Evolutionary conservation across 345 rosid genomes (phyloP).

Genomic region (Ailanthus altissimus): DNA sequence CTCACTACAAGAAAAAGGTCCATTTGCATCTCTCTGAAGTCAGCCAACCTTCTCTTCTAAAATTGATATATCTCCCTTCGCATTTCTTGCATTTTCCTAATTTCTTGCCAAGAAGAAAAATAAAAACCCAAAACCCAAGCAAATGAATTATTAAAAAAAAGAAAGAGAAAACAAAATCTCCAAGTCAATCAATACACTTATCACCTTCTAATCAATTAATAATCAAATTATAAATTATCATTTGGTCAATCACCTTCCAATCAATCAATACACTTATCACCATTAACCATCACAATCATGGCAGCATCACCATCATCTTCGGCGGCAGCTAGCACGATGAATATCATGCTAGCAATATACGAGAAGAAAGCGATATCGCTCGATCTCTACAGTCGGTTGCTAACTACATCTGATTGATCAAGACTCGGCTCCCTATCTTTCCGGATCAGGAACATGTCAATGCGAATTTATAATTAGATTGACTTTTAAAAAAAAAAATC

Average conservation of each 20-base stretch:
- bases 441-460: conserved; percentile 80
- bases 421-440: conserved; percentile 95
- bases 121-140: neutral
- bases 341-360: conserved; percentile 88
- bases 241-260: conserved; percentile 17
- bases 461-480: too few relatives aligned
- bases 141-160: neutral
- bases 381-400: conserved; percentile 93
- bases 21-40: too few relatives aligned
- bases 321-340: conserved; percentile 54
- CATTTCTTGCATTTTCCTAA: conserved; percentile 10
- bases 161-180: too few relatives aligned
- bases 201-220: neutral
- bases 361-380: conserved; percentile 81
- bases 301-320: conserved; percentile 45
- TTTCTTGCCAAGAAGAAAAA: conserved; percentile 7
- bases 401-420: conserved; percentile 76
- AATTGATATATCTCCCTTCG: neutral
- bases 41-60: too few relatives aligned
- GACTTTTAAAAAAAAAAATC: too few relatives aligned
- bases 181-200: neutral
- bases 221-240: neutral
- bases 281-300: too few relatives aligned
- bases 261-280: too few relatives aligned
- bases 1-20: too few relatives aligned